phyloP scores from a whole-genome alignment of 805 yeast species.

The Zygoascus bituminiphila region DNA sequence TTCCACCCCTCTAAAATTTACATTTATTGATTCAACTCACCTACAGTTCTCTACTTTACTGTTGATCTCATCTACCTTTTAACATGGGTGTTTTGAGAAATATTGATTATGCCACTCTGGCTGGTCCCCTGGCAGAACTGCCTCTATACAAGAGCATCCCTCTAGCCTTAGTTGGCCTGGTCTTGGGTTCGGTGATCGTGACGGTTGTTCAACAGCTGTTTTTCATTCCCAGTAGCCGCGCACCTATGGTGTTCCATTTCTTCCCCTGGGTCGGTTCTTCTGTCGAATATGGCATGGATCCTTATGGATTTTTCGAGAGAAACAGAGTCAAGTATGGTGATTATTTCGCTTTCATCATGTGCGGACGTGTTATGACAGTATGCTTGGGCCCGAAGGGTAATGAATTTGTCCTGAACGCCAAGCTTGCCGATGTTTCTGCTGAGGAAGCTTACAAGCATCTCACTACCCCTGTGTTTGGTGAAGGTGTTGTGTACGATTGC shows the following conservation, averaged over 20 bases:
- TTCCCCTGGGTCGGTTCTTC: conserved; percentile 96
- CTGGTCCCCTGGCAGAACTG: conserved; percentile 8
- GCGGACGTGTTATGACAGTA: conserved; percentile 92
- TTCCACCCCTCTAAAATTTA: background rate
- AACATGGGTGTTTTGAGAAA: conserved; percentile 13
- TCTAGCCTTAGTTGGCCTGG: conserved; percentile 11
- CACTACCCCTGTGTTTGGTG: conserved; percentile 99
- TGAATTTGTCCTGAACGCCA: conserved; percentile 89
- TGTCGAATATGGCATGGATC: conserved; percentile 81
- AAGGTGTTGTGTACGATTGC: conserved; percentile 96
- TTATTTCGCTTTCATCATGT: conserved; percentile 78
- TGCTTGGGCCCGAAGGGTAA: conserved; percentile 96
- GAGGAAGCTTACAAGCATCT: conserved; percentile 93
- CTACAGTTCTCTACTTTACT: too few relatives aligned
- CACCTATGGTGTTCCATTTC: conserved; percentile 85
- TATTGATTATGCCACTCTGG: conserved; percentile 2
- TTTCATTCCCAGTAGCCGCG: conserved; percentile 49
- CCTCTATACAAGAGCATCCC: conserved; percentile 23
- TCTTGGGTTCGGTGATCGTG: conserved; percentile 18
- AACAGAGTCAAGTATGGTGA: conserved; percentile 85
- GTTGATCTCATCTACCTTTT: background rate
- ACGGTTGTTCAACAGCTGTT: conserved; percentile 30
- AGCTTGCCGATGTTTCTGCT: conserved; percentile 82
- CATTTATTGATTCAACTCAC: background rate
- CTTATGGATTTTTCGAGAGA: conserved; percentile 77